Conservation (phyloP, 176 grass and related monocot species). For the Themeda triandra region DNA sequence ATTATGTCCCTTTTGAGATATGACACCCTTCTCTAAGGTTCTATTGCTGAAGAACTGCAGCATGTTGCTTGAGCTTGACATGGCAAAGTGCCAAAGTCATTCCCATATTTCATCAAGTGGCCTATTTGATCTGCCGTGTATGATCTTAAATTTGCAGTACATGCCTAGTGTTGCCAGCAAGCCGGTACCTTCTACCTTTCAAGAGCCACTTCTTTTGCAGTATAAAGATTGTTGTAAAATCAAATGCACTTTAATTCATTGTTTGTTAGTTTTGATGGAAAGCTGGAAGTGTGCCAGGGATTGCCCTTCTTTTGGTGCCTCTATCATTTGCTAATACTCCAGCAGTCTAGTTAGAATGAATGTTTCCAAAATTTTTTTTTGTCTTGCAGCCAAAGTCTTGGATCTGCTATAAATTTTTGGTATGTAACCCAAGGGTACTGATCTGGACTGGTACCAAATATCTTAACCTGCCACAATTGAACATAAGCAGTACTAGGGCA, state of each 20-base stretch:
- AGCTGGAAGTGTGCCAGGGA: neutral
- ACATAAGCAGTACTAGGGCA: slow-evolving; percentile 13
- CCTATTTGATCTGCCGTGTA: slow-evolving; percentile 1
- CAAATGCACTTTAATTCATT: slow-evolving; percentile 6
- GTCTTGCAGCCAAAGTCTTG: neutral
- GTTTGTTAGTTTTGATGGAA: slow-evolving; percentile 16
- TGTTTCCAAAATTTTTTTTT: neutral
- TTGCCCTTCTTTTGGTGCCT: neutral
- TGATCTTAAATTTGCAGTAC: slow-evolving; percentile 9
- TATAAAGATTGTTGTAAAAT: slow-evolving; percentile 25
- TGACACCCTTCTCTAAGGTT: slow-evolving; percentile 69
- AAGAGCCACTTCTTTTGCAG: neutral
- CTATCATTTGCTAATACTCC: neutral
- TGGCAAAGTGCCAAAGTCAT: neutral
- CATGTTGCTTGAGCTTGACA: slow-evolving; percentile 54
- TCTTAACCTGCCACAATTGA: slow-evolving; percentile 23
- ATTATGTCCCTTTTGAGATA: slow-evolving; percentile 52
- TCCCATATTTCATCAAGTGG: neutral
- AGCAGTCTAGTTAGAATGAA: neutral
- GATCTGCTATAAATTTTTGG: neutral
- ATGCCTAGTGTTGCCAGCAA: slow-evolving; percentile 14
- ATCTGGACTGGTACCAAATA: slow-evolving; percentile 12
- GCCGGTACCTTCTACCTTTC: neutral
- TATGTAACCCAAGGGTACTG: neutral
- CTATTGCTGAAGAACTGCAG: slow-evolving; percentile 52